Evolutionary conservation across 2,329 filamentous ascomycete genomes (phyloP).

Genomic region (Sclerotinia trifoliorum): DNA sequence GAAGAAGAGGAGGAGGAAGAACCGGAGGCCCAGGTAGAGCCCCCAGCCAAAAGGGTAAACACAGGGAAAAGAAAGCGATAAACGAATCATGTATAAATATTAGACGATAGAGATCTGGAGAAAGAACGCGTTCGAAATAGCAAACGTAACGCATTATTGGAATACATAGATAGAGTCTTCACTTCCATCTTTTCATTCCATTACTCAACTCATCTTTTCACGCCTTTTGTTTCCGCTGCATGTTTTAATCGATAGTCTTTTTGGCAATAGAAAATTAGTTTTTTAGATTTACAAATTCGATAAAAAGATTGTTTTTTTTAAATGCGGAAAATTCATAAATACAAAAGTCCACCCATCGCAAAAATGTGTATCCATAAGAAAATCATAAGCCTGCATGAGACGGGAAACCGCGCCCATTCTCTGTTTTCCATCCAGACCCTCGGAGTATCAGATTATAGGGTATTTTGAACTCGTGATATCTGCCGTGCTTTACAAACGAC

Average conservation of each 20-base stretch:
- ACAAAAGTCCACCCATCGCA: not conserved
- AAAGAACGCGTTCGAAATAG: not conserved
- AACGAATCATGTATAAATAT: not conserved
- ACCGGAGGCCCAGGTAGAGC: not conserved
- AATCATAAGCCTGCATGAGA: not conserved
- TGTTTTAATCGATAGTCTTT: not conserved
- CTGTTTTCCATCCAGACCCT: not conserved
- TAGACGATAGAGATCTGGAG: not conserved
- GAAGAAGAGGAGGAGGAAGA: too few species aligned
- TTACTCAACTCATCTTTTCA: not conserved
- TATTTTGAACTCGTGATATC: constrained; percentile 2
- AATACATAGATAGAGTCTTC: not conserved
- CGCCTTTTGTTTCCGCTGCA: too few species aligned
- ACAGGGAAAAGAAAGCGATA: not conserved
- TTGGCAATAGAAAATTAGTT: not conserved
- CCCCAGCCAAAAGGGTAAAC: not conserved
- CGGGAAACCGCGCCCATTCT: not conserved
- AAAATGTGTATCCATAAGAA: not conserved
- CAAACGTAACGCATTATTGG: not conserved
- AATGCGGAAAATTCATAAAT: not conserved
- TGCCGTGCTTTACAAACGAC: constrained; percentile 9
- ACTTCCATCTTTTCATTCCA: not conserved
- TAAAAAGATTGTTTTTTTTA: not conserved
- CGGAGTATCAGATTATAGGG: not conserved
- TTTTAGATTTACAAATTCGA: not conserved